These are phyloP conservation scores for Globisporangium barbulae DNA, from an alignment of 352 stramenopile species.

Conservation along the genomic window DNA sequence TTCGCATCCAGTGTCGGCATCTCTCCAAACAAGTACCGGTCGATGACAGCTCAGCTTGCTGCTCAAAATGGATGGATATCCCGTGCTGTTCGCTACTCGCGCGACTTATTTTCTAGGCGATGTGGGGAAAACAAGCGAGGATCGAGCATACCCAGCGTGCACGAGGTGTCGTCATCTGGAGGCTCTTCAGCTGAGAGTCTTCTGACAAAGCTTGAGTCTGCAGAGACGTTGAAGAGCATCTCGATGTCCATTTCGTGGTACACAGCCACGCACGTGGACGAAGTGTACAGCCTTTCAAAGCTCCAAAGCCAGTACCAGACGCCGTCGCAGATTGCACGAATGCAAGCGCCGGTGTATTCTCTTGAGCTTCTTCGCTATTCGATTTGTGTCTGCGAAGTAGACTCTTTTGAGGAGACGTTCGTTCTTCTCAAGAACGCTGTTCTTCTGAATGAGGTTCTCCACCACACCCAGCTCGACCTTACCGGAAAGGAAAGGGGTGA, in stretches of 20 bases:
- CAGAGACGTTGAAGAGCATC: conserved; percentile 41
- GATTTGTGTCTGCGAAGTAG: conserved; percentile 55
- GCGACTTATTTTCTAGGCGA: conserved; percentile 47
- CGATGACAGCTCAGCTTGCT: conserved; percentile 36
- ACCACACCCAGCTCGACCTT: conserved; percentile 36
- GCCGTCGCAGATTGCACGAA: conserved; percentile 30
- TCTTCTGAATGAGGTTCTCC: conserved; percentile 50
- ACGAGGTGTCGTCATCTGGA: neutral
- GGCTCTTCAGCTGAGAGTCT: neutral
- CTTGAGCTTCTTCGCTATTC: conserved; percentile 59
- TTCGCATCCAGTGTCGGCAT: conserved; percentile 50
- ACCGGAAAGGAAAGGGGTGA: conserved; percentile 3
- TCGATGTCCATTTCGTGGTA: conserved; percentile 60
- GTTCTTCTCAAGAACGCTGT: conserved; percentile 55
- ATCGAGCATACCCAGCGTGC: neutral
- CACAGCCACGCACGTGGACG: conserved; percentile 48
- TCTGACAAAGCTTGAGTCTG: conserved; percentile 7
- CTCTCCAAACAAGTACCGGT: conserved; percentile 32
- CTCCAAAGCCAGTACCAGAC: conserved; percentile 16
- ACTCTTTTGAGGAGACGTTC: conserved; percentile 57
- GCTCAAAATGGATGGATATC: conserved; percentile 44
- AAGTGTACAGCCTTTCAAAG: conserved; percentile 34
- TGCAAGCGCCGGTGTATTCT: conserved; percentile 52
- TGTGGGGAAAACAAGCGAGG: conserved; percentile 8
- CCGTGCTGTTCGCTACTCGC: conserved; percentile 47